Evolutionary conservation across 345 rosid genomes (phyloP), one percentile per base, ranked within the genome.

Genomic region (Lepidium africanum): DNA sequence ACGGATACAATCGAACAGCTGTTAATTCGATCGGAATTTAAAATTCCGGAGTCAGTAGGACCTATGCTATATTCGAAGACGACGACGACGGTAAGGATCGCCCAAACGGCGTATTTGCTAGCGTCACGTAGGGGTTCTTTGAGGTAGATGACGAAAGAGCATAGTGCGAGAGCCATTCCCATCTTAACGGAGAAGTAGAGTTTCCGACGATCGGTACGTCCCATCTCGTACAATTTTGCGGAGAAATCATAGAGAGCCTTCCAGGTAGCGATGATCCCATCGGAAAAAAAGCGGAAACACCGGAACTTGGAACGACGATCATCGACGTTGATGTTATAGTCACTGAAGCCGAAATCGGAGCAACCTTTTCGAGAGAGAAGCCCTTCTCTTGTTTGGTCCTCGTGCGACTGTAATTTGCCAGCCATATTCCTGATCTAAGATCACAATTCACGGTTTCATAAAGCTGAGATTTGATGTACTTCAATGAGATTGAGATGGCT

Each of bases 31-130:
- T 32, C 10, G 6, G 30, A 46, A 62, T 33, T 45, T 6, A 49
- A 23, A 2, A 49, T 52, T 32, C 10, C 2, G 2, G 27, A 41
- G 23, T 9, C 21, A 19, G 12, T 7, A 67, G 46, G 76, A 91
- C 97, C 95, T 67, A 89, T 85, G 79, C 86, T 92, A 81, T 73
- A 92, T 65, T 92, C 98, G 46, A 92, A 92, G 64, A 92, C 96
- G 12, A 92, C 96, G 23, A 92, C 91, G 4, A 89, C 95, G 0
- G 96, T 92, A 14, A 92, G 89, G 21, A 92, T 80, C 2, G 95
- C 94, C 98, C 98, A 92, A 48, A 92, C 83, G 32, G 96, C 82
- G 75, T 87, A 89, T 65, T 89, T 86, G 68, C 78, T 79, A 45
- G 74, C 80, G 6, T 78, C 53, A 50, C 59, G 60, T 8, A 89